Base-by-base conservation (phyloP, 2,329 filamentous ascomycete species). In the Macroventuria anomochaeta region DNA sequence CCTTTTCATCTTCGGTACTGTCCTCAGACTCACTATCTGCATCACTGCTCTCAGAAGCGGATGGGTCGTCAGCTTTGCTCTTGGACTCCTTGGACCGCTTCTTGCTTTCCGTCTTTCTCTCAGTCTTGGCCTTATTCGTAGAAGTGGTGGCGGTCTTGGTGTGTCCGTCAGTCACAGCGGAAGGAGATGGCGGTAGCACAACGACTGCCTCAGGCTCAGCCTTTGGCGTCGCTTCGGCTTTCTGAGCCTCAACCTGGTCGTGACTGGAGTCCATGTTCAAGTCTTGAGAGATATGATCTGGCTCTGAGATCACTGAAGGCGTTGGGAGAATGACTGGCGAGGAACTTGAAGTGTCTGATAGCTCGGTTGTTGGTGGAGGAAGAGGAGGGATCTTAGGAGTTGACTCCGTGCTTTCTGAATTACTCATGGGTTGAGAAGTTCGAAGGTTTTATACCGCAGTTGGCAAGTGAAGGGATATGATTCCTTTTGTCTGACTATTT, bases 251-350 rank as follows among this genome's bases (percentile, higher is more conserved):
- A 1, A 42, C 42, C 12, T 57, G 51, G 11, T 59, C 58, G 29
- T 62, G 58, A 7, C 46, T 58, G 13, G 58, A 31, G 11, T 59
- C 58, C 57, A 65, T 64, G 2, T 47, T 55, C 21, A 28, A 47
- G 26, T 38, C 50, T n/a, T 53, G 41, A 7, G 49, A 53, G 21
- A 63, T 41, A 6, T 53, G 55, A 33, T 63, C 63, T 12, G 62
- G 52, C 3, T 69, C 65, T 7, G 61, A 62, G 11, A 46, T 58
- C 3, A 63, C 55, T n/a, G 61, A 62, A 1, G 67, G 67, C 10
- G 68, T 69, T 10, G 65, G 43, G 18, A 70, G 48, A 15, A 65
- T 44, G 21, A 68, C 58, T 31, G 64, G 65, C 7, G 67, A 67
- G 5, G 67, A 70, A 11, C 40, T 53, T 3, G 58, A 63, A 3